Conservation (phyloP, 2,329 filamentous ascomycete genomes). For the Metarhizium humberi region DNA sequence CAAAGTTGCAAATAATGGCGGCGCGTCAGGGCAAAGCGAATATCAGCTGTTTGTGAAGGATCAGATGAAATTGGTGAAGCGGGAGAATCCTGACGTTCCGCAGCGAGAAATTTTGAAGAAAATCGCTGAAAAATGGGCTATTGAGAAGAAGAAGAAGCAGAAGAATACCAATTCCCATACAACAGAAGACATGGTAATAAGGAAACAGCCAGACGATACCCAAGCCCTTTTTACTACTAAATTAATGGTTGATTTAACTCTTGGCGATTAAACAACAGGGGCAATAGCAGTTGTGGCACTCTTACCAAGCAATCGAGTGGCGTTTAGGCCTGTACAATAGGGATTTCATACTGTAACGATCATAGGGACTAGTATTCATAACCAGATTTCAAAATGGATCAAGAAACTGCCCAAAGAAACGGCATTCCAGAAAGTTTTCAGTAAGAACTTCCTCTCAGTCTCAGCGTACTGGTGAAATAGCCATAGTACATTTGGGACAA, state of each 20-base stretch:
- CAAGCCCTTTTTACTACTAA: constrained; percentile 10
- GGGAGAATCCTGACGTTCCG: constrained; percentile 43
- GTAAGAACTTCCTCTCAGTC: not conserved
- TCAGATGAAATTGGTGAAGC: constrained; percentile 54
- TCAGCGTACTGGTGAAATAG: not conserved
- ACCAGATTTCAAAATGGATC: not conserved
- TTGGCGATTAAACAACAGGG: constrained; percentile 7
- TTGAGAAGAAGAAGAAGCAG: constrained; percentile 26
- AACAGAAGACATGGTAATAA: not conserved
- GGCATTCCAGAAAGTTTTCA: not conserved
- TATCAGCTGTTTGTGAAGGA: constrained; percentile 53
- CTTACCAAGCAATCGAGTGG: not conserved
- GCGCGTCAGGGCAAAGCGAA: constrained; percentile 23
- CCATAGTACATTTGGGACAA: not conserved
- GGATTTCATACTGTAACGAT: not conserved
- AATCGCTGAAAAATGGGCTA: constrained; percentile 53
- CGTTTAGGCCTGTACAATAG: not conserved
- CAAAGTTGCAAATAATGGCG: constrained; percentile 7
- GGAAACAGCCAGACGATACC: not conserved
- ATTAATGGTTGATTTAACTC: constrained; percentile 16
- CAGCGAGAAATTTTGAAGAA: constrained; percentile 63
- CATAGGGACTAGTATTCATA: not conserved
- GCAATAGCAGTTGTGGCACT: not conserved
- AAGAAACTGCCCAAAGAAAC: not conserved
- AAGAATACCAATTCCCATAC: constrained; percentile 20